Evolutionary conservation across 805 yeast species (phyloP), one percentile per base, ranked within the genome.

Genomic region (Metschnikowia reukaufii): DNA sequence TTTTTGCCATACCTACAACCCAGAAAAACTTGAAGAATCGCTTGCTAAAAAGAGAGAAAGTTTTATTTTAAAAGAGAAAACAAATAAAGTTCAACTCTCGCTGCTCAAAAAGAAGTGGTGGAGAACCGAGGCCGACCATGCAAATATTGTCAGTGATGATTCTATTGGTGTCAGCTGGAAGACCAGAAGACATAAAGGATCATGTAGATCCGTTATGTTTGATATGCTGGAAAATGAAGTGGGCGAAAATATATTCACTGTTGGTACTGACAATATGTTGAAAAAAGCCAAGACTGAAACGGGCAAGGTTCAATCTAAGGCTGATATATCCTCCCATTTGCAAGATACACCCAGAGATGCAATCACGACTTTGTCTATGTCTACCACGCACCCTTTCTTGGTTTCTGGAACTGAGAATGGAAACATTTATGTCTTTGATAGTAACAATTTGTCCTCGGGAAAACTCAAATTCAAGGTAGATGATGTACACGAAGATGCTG

Each of bases 181-280:
- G 45, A 91, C 97, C 0, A 87, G 81, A 58, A 78, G 98, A 61
- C 98, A 92, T 62, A 90, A 89, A 63, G 91, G 89, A 1, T 84
- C 96, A 53, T 88, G 96, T 50, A 70, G 99, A 36, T 79, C 86
- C 4, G 68, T 88, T 2, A 69, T 79, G 6, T 83, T 88, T 63
- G 87, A 83, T 49, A 79, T 82, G 3, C 70, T 77, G 1, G 69
- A 62, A 36, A 47, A 51, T 16, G 62, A 67, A 2, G 53, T 62
- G 4, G 89, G 89, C 2, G 75, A 76, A 25, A 64, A 65, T 46
- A 44, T 90, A 0, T 87, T 73, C 58, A 76, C 96, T 0, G 81
- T 83, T 16, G 98, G 98, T 0, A 77, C 86, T 0, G 99, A 92
- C 52, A 79, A 80, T 39, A 79, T 87, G 4, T 69, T 92, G 52